phyloP scores from a whole-genome alignment of 2,329 filamentous ascomycete species.

The Ophiostoma piceae region DNA sequence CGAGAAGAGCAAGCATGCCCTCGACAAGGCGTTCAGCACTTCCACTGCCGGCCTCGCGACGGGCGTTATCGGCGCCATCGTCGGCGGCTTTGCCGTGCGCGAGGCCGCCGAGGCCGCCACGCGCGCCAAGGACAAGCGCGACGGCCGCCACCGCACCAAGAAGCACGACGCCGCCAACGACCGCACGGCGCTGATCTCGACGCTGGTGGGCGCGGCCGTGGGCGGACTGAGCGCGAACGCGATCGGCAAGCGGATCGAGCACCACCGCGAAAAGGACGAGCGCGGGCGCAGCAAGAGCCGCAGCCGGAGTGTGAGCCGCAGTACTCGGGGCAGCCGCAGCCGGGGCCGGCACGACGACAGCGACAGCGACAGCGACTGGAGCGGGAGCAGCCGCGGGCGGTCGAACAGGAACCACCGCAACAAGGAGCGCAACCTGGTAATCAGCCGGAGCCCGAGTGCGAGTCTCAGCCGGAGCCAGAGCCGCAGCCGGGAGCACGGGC shows the following conservation, averaged over 20 bases:
- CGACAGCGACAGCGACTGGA: slow-evolving; percentile 17
- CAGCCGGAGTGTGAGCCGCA: slow-evolving; percentile 23
- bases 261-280: slow-evolving; percentile 33
- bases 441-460: slow-evolving; percentile 23
- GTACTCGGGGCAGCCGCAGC: slow-evolving; percentile 21
- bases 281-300: slow-evolving; percentile 15
- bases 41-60: slow-evolving; percentile 47
- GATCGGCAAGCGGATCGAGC: slow-evolving; percentile 42
- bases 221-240: slow-evolving; percentile 52
- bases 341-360: slow-evolving; percentile 23
- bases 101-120: slow-evolving; percentile 36
- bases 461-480: slow-evolving; percentile 23
- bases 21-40: slow-evolving; percentile 46
- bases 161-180: slow-evolving; percentile 18
- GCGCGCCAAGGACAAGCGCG: slow-evolving; percentile 30
- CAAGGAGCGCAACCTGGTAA: slow-evolving; percentile 23
- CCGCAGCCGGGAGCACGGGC: slow-evolving; percentile 19
- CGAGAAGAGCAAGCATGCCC: slow-evolving; percentile 38
- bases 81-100: slow-evolving; percentile 49
- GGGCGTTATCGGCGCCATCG: slow-evolving; percentile 49
- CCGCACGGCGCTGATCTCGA: slow-evolving; percentile 40
- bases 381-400: slow-evolving; percentile 29
- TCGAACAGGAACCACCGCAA: slow-evolving; percentile 19
- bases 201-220: slow-evolving; percentile 50
- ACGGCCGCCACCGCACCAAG: slow-evolving; percentile 27